A percentile compares a stretch with the other conserved stretches of the same genome.
These are phyloP conservation scores for Plenodomus tracheiphilus DNA, from an alignment of 2,329 filamentous ascomycete species.

Conservation along the genomic window DNA sequence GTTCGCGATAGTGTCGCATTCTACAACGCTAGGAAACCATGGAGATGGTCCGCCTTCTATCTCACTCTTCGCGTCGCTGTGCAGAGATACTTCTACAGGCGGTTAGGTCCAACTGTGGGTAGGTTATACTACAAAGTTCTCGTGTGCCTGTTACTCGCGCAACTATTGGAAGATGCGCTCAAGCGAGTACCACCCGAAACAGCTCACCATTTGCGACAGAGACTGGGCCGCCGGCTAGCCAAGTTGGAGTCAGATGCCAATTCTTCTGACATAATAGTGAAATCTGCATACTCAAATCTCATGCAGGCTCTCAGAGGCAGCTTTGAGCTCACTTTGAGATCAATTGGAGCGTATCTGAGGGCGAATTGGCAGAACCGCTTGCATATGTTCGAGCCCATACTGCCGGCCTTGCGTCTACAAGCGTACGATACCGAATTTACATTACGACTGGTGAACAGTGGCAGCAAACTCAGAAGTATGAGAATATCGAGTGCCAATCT, in stretches of 20 bases:
- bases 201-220: constrained; percentile 51
- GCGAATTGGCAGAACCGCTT: constrained; percentile 25
- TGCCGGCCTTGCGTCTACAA: constrained; percentile 49
- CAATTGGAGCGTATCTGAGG: constrained; percentile 18
- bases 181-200: constrained; percentile 40
- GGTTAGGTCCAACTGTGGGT: constrained; percentile 49
- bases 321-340: constrained; percentile 19
- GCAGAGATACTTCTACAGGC: constrained; percentile 55
- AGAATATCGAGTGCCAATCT: not conserved
- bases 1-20: constrained; percentile 66
- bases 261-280: not conserved
- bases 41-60: constrained; percentile 66
- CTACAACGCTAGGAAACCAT: constrained; percentile 55
- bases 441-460: constrained; percentile 27
- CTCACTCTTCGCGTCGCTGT: constrained; percentile 63
- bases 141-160: constrained; percentile 53
- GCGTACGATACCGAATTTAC: constrained; percentile 30
- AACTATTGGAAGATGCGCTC: constrained; percentile 50
- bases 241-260: constrained; percentile 56
- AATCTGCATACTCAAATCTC: not conserved
- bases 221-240: constrained; percentile 60
- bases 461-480: constrained; percentile 6
- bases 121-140: constrained; percentile 61
- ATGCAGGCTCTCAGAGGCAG: constrained; percentile 2
- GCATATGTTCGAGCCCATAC: constrained; percentile 34